Base-by-base conservation (phyloP, 768 basidiomycete species). In the Termitomyces sp. region DNA sequence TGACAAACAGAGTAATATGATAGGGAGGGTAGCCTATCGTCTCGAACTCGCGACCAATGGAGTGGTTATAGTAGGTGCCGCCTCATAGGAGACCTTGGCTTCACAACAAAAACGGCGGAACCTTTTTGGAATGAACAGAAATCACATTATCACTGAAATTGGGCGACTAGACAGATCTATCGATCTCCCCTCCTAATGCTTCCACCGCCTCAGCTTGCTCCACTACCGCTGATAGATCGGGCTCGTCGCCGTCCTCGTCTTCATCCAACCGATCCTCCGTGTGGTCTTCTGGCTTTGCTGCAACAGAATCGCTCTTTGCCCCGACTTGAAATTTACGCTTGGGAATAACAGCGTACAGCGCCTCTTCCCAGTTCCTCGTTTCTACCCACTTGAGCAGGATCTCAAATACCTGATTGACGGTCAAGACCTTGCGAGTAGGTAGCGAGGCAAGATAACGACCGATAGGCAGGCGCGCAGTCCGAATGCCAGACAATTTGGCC, bases 321-420 rank as follows among this genome's bases (percentile, higher is more conserved):
- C 75, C 70, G 59, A 73, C 67, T 46, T 84, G 79, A 64, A 96
- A 93, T 72, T 99, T 99, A 54, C 97, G 81, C 66, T 86, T 88
- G 0, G 97, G 97, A 54, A 99, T 90, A 51, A 96, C 91, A n/a
- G 83, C 78, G 66, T 90, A 83, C 53, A 99, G 81, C 0, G 97
- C 92, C 56, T 83, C 71, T 67, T 90, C 85, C 97, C 97, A 99
- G 64, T 88, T 80, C 60, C 82, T 80, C 15, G 81, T 85, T 67
- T 92, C 90, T n/a, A 88, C 81, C 90, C 93, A 98, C 63, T 87
- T 84, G 20, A 94, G 71, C 56, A 99, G 77, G 62, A 98, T 97
- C 70, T 96, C 93, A 67, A 95, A 91, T 28, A 90, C 88, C 73
- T 98, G 97, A 71, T 99, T 98, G 54, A 99, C 94, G 1, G 97